Conservation (phyloP, 768 basidiomycete genomes). For the Chlorophyllum brunneum region DNA sequence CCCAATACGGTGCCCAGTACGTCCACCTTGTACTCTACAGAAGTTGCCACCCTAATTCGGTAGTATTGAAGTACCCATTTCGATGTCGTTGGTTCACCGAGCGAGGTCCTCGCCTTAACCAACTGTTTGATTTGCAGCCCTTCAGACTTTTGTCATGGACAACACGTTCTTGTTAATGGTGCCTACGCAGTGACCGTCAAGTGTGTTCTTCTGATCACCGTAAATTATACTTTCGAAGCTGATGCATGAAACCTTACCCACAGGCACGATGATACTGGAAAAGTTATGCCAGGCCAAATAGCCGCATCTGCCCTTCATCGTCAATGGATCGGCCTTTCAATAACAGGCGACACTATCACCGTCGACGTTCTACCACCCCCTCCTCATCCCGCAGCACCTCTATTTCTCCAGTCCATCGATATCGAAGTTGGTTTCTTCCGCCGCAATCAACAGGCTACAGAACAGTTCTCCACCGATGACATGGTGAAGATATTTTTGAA, state of each 20-base stretch:
- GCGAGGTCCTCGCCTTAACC: constrained; percentile 65
- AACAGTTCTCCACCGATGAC: constrained; percentile 86
- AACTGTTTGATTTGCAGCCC: constrained; percentile 83
- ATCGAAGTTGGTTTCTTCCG: constrained; percentile 70
- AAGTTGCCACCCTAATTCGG: neutral
- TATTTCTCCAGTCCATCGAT: constrained; percentile 76
- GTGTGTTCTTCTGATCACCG: constrained; percentile 38
- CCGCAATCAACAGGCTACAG: constrained; percentile 47
- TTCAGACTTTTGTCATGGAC: constrained; percentile 66
- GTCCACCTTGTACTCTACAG: constrained; percentile 2
- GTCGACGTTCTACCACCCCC: constrained; percentile 60
- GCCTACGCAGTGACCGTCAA: constrained; percentile 67
- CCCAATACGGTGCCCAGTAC: constrained; percentile 19
- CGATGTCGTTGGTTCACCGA: constrained; percentile 57
- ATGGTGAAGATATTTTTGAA: constrained; percentile 72
- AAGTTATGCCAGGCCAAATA: constrained; percentile 62
- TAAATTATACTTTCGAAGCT: neutral
- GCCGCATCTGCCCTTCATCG: constrained; percentile 79
- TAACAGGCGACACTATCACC: constrained; percentile 70
- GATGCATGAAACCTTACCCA: neutral
- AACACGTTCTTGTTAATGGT: constrained; percentile 76
- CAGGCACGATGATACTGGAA: constrained; percentile 79
- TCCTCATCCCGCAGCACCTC: constrained; percentile 44
- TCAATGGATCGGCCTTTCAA: constrained; percentile 86
- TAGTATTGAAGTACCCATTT: constrained; percentile 34